These are phyloP conservation scores for Canavalia gladiata DNA, from an alignment of 306 rosid genomes.

Conservation along the genomic window DNA sequence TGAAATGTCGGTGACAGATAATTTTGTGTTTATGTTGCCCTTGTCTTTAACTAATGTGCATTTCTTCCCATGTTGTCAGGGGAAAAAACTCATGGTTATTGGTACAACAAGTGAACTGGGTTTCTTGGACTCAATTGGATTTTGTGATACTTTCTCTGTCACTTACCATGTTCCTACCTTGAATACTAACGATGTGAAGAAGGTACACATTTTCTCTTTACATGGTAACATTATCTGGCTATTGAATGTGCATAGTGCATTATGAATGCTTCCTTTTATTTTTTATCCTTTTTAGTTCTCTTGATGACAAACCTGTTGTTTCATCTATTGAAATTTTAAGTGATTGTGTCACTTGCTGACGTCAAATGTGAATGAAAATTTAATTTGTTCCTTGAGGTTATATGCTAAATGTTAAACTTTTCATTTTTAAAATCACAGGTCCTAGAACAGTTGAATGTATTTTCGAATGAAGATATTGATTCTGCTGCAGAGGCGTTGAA, in stretches of 20 bases:
- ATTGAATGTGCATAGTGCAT: conserved; percentile 20
- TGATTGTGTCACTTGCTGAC: conserved; percentile 29
- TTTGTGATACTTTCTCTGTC: conserved; percentile 80
- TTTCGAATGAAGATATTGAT: conserved; percentile 79
- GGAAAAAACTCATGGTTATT: conserved; percentile 90
- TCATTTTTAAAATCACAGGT: conserved; percentile 65
- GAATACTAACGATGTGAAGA: conserved; percentile 75
- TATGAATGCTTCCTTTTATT: conserved; percentile 18
- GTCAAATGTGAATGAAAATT: conserved; percentile 21
- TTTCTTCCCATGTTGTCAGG: conserved; percentile 62
- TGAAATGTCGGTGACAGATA: background rate
- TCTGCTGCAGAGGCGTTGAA: conserved; percentile 88
- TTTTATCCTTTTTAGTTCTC: conserved; percentile 26
- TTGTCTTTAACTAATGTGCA: conserved; percentile 29
- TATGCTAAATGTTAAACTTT: conserved; percentile 20
- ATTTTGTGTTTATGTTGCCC: conserved; percentile 34
- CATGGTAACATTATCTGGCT: conserved; percentile 35
- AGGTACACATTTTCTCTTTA: conserved; percentile 63
- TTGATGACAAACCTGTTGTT: conserved; percentile 25
- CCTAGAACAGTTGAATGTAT: conserved; percentile 80
- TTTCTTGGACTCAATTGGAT: conserved; percentile 86
- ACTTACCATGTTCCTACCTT: conserved; percentile 84
- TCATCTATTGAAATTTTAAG: conserved; percentile 38
- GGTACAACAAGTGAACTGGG: conserved; percentile 92
- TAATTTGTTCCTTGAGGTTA: conserved; percentile 32